Evolutionary conservation across 129 eudicot species (phyloP).

Genomic region (Deinandra increscens): DNA sequence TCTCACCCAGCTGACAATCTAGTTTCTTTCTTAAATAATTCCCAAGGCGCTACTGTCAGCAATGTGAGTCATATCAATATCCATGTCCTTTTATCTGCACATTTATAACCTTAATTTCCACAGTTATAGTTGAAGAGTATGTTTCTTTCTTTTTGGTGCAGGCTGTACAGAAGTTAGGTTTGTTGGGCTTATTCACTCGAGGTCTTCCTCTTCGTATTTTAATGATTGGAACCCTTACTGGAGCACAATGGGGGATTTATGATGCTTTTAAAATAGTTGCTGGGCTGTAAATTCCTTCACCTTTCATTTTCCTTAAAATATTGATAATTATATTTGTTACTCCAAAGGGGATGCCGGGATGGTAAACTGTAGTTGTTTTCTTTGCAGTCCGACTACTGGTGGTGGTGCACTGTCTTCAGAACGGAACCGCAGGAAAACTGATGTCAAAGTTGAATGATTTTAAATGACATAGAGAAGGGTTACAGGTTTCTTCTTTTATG

Average conservation of each 20-base stretch:
- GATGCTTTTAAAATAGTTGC: slow-evolving; percentile 89
- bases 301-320: neutral
- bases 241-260: slow-evolving; percentile 93
- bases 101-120: neutral
- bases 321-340: neutral
- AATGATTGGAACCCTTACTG: slow-evolving; percentile 92
- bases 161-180: slow-evolving; percentile 81
- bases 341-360: neutral
- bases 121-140: neutral
- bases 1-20: slow-evolving; percentile 96
- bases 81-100: neutral
- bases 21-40: slow-evolving; percentile 87
- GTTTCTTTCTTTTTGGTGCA: slow-evolving; percentile 25
- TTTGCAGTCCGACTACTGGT: slow-evolving; percentile 65
- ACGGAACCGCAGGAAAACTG: slow-evolving; percentile 5
- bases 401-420: slow-evolving; percentile 33
- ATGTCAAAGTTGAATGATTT: slow-evolving; percentile 23
- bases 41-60: slow-evolving; percentile 76
- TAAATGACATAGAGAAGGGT: slow-evolving; percentile 8
- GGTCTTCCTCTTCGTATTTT: slow-evolving; percentile 93
- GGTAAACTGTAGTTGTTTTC: neutral
- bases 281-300: slow-evolving; percentile 67
- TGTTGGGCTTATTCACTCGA: slow-evolving; percentile 70
- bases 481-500: too few relatives aligned
- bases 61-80: slow-evolving; percentile 42